phyloP scores from a whole-genome alignment of 2,329 filamentous ascomycete genomes.

The Whalleya microplaca region DNA sequence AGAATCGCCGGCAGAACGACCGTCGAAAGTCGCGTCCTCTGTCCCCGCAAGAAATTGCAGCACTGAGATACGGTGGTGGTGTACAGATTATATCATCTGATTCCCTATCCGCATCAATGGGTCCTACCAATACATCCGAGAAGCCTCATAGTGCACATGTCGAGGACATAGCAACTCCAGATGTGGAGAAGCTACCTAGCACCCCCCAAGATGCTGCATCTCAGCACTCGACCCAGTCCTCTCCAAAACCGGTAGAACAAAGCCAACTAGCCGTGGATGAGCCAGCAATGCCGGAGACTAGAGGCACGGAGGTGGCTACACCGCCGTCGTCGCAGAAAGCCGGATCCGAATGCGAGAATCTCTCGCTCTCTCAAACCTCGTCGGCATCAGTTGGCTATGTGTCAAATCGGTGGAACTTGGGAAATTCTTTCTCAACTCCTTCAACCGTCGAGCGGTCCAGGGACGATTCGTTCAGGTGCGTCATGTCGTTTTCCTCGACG shows the following conservation, averaged over 20 bases:
- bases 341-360: conserved; percentile 26
- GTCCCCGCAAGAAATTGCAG: conserved; percentile 74
- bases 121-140: conserved; percentile 20
- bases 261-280: conserved; percentile 6
- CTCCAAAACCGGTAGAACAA: conserved; percentile 22
- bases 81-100: conserved; percentile 57
- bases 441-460: conserved; percentile 43
- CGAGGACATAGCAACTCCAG: conserved; percentile 14
- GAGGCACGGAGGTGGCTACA: conserved; percentile 19
- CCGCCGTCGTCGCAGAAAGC: conserved; percentile 30
- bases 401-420: conserved; percentile 60
- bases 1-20: conserved; percentile 92
- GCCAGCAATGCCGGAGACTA: conserved; percentile 16
- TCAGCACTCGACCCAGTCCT: conserved; percentile 27
- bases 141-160: conserved; percentile 18
- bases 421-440: conserved; percentile 56
- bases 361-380: conserved; percentile 43
- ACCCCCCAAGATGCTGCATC: conserved; percentile 26
- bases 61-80: conserved; percentile 56
- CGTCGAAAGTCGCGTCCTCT: conserved; percentile 85
- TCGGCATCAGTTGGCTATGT: conserved; percentile 54
- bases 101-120: conserved; percentile 32
- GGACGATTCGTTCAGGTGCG: conserved; percentile 53
- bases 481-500: neutral
- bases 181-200: conserved; percentile 20